phyloP scores from a whole-genome alignment of 1,284 basidiomycete species.

The Ganoderma leucocontextum region DNA sequence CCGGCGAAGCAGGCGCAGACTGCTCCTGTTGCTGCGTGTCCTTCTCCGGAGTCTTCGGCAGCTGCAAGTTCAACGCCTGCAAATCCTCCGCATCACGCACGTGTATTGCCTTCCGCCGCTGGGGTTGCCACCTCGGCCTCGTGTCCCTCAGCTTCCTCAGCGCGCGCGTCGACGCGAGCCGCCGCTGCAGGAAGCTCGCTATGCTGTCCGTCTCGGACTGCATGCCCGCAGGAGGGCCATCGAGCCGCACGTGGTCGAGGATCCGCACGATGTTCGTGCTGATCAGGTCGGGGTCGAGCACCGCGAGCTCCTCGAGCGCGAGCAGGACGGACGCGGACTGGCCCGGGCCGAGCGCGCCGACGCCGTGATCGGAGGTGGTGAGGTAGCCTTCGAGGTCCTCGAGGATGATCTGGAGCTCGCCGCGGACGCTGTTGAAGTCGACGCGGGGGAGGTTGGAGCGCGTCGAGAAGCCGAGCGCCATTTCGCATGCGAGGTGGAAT shows the following conservation, averaged over 20 bases:
- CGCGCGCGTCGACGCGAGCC: conserved; percentile 21
- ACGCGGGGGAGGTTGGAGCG: conserved; percentile 10
- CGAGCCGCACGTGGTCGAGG: conserved; percentile 15
- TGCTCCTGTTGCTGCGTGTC: background rate
- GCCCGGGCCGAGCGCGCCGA: conserved; percentile 11
- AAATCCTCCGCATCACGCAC: conserved; percentile 3
- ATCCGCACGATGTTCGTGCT: conserved; percentile 15
- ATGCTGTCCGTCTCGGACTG: conserved; percentile 11
- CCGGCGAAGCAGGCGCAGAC: background rate
- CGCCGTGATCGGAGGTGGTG: conserved; percentile 6
- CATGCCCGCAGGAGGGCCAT: background rate
- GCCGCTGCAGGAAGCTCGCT: conserved; percentile 15
- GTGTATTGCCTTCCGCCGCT: conserved; percentile 18
- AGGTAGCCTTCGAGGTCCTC: conserved; percentile 26
- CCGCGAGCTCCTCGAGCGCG: conserved; percentile 25
- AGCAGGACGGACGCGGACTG: conserved; percentile 25
- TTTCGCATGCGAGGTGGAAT: conserved; percentile 28
- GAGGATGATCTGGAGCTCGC: conserved; percentile 21
- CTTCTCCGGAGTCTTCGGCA: conserved; percentile 13
- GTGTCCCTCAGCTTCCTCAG: conserved; percentile 20
- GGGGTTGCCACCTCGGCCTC: conserved; percentile 2
- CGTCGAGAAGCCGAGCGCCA: conserved; percentile 26
- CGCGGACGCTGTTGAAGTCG: conserved; percentile 23
- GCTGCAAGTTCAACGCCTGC: conserved; percentile 11
- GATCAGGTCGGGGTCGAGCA: conserved; percentile 22